Evolutionary conservation across 164 flowering plant species (phyloP).

Genomic region (Macadamia tetraphylla): DNA sequence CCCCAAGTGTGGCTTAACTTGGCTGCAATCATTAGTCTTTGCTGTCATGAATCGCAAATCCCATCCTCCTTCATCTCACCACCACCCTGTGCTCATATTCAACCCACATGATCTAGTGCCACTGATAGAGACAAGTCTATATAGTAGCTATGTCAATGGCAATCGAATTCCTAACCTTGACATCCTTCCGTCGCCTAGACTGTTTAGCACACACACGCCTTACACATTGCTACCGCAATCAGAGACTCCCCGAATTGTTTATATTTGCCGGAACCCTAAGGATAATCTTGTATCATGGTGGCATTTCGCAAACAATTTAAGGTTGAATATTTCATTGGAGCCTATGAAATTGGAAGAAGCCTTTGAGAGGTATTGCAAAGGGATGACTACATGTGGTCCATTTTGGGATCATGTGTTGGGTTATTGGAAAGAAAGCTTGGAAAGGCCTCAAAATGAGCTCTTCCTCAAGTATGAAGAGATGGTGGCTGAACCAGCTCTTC

Average conservation of each 20-base stretch:
- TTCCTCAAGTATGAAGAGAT: no score
- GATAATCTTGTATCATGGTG: constrained; percentile 9
- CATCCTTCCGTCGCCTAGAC: no score
- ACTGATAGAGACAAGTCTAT: not conserved
- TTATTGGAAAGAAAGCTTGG: no score
- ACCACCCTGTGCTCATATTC: not conserved
- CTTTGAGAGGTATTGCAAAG: constrained; percentile 7
- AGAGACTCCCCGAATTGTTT: no score
- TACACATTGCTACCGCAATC: no score
- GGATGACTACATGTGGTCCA: not conserved
- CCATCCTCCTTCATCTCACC: not conserved
- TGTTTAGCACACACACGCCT: no score
- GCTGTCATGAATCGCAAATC: not conserved
- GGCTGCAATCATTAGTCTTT: constrained; percentile 1
- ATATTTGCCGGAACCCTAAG: not conserved
- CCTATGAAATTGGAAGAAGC: constrained; percentile 5
- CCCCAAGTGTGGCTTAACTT: constrained; percentile 17
- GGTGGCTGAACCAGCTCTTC: no score
- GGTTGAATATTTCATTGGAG: no score
- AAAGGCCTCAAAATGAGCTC: no score
- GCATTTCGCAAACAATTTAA: constrained; percentile 1
- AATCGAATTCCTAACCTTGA: not conserved
- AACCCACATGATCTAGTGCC: constrained; percentile 1
- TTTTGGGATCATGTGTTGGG: no score
- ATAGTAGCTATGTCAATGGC: no score